Evolutionary conservation across 768 basidiomycete genomes (phyloP).

Genomic region (Termitomyces sp.): DNA sequence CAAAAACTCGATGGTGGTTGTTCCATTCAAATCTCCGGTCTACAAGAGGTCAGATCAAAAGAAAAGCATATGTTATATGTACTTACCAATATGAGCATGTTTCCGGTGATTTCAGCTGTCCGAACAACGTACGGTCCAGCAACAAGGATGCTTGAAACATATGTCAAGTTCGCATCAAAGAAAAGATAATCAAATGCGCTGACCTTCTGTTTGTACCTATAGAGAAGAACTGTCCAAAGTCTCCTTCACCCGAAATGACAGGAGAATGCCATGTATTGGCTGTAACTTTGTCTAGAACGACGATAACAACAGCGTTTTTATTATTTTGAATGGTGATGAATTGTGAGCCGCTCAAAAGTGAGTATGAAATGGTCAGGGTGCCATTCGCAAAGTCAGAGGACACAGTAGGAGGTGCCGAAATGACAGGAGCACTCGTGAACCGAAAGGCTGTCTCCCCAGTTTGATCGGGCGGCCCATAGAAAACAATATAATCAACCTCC

Average conservation of each 20-base stretch:
- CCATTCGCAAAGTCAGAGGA: slow-evolving; percentile 27
- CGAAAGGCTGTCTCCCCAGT: slow-evolving; percentile 37
- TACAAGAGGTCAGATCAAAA: slow-evolving; percentile 10
- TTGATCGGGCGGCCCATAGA: slow-evolving; percentile 36
- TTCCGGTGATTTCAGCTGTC: slow-evolving; percentile 34
- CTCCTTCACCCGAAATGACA: slow-evolving; percentile 27
- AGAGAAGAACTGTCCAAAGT: slow-evolving; percentile 37
- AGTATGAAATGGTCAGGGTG: slow-evolving; percentile 33
- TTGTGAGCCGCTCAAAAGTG: slow-evolving; percentile 23
- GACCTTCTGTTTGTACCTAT: slow-evolving; percentile 39
- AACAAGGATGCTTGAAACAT: slow-evolving; percentile 31
- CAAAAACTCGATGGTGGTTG: slow-evolving; percentile 37
- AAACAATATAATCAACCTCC: slow-evolving; percentile 32
- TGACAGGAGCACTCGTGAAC: slow-evolving; percentile 23
- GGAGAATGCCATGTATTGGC: slow-evolving; percentile 48
- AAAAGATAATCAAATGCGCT: not conserved
- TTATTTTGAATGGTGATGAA: slow-evolving; percentile 27
- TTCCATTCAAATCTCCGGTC: slow-evolving; percentile 46
- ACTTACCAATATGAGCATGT: slow-evolving; percentile 29
- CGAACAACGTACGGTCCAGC: slow-evolving; percentile 51
- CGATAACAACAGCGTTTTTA: slow-evolving; percentile 20
- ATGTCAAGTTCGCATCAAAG: not conserved
- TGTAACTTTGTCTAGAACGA: slow-evolving; percentile 40
- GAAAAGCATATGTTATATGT: not conserved
- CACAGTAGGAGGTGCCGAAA: slow-evolving; percentile 25